Conservation (phyloP, 257 asterid genomes). For the Asclepias syriaca region DNA sequence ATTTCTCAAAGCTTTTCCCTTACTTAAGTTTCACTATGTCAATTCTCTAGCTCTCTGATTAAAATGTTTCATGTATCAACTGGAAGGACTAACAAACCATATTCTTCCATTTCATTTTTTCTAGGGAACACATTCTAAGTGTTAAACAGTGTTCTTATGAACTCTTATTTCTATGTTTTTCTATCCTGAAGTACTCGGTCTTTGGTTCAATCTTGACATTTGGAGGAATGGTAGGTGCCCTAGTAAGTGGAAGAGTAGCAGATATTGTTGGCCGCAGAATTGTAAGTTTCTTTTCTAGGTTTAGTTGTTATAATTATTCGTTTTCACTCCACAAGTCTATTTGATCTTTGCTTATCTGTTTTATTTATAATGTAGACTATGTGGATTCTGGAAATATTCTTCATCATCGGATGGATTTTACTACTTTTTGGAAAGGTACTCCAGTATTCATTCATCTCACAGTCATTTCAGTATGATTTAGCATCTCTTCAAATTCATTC, state of each 20-base stretch:
- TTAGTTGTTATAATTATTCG: background rate
- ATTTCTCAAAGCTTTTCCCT: background rate
- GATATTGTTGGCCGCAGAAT: slow-evolving; percentile 24
- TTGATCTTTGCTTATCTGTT: background rate
- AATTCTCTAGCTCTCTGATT: background rate
- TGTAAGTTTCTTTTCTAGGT: slow-evolving; percentile 9
- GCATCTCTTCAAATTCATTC: background rate
- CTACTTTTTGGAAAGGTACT: slow-evolving; percentile 19
- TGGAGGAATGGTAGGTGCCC: slow-evolving; percentile 26
- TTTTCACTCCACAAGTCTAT: background rate
- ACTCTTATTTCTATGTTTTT: background rate
- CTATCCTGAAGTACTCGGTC: slow-evolving; percentile 15
- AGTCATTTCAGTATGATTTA: background rate
- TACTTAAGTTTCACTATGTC: background rate
- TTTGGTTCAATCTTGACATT: slow-evolving; percentile 23
- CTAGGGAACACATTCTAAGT: background rate
- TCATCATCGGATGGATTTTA: slow-evolving; percentile 19
- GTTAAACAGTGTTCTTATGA: background rate
- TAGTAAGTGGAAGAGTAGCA: slow-evolving; percentile 20
- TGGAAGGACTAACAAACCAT: background rate
- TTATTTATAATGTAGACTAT: slow-evolving; percentile 18
- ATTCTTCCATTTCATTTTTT: background rate
- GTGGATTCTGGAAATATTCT: slow-evolving; percentile 22
- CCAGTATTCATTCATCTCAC: background rate
- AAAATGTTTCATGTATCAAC: background rate